Evolutionary conservation across 768 basidiomycete species (phyloP).

Genomic region (Xerocomus potaroensis): DNA sequence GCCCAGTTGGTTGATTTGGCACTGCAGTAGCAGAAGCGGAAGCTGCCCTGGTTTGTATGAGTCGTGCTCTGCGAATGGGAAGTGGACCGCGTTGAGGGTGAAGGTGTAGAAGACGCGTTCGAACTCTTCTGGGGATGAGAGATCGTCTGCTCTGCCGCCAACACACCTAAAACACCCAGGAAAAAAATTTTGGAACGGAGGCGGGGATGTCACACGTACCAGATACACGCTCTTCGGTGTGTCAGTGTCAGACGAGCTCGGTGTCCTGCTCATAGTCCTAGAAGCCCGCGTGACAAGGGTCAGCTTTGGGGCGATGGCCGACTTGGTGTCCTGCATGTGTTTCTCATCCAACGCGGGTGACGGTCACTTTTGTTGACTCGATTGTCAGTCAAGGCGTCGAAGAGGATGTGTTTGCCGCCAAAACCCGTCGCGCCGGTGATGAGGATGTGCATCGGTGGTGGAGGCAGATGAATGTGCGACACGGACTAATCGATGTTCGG

Average conservation of each 20-base stretch:
- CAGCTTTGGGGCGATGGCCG: constrained; percentile 20
- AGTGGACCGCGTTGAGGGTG: constrained; percentile 21
- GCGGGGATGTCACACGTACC: constrained; percentile 7
- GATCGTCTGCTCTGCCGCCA: constrained; percentile 22
- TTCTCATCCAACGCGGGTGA: constrained; percentile 22
- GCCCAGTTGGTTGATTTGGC: constrained; percentile 20
- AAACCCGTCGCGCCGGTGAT: constrained; percentile 26
- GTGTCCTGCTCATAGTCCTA: constrained; percentile 27
- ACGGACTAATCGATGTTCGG: too few relatives aligned
- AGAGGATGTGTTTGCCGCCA: constrained; percentile 18
- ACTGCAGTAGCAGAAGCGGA: constrained; percentile 29
- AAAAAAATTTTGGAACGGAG: neutral
- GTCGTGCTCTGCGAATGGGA: constrained; percentile 19
- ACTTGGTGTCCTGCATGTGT: constrained; percentile 10
- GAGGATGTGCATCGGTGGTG: constrained; percentile 29
- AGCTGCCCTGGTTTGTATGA: constrained; percentile 9
- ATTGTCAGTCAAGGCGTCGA: constrained; percentile 17
- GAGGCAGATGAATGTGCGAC: too few relatives aligned
- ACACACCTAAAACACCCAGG: constrained; percentile 16
- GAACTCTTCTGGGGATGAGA: constrained; percentile 20
- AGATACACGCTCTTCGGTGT: constrained; percentile 24
- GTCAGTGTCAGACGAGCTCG: constrained; percentile 17
- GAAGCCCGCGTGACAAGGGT: constrained; percentile 18
- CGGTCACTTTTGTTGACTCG: constrained; percentile 24
- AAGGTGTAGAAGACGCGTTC: constrained; percentile 25